These are phyloP conservation scores for Quercus phellos DNA, from an alignment of 331 rosid genomes.

Conservation along the genomic window DNA sequence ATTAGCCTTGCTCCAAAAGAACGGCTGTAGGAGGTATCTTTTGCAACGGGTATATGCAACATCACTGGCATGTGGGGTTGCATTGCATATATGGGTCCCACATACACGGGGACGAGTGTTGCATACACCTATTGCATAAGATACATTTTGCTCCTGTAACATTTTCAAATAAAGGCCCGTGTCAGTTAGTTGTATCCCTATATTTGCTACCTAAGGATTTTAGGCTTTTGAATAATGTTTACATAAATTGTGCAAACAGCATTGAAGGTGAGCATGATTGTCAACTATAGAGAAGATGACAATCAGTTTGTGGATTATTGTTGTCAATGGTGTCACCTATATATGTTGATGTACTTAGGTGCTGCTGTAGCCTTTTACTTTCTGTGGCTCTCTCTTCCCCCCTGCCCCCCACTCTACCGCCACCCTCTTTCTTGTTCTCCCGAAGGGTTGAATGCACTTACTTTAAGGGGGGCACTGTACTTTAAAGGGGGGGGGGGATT, in stretches of 20 bases:
- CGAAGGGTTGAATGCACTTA: background rate
- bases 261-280: background rate
- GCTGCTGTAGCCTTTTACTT: background rate
- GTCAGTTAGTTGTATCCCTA: no score
- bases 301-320: background rate
- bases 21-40: no score
- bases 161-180: background rate
- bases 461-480: background rate
- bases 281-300: background rate
- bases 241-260: background rate
- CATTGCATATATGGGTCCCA: no score
- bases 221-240: background rate
- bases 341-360: background rate
- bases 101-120: no score
- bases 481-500: background rate
- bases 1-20: background rate
- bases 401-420: background rate
- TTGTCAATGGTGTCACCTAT: background rate
- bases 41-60: no score
- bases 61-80: no score
- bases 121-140: no score
- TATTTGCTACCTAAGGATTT: background rate
- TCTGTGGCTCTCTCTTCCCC: no score
- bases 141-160: background rate
- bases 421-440: background rate